These are phyloP conservation scores for Exophiala aquamarina DNA, from an alignment of 2,329 filamentous ascomycete species.

Conservation along the genomic window DNA sequence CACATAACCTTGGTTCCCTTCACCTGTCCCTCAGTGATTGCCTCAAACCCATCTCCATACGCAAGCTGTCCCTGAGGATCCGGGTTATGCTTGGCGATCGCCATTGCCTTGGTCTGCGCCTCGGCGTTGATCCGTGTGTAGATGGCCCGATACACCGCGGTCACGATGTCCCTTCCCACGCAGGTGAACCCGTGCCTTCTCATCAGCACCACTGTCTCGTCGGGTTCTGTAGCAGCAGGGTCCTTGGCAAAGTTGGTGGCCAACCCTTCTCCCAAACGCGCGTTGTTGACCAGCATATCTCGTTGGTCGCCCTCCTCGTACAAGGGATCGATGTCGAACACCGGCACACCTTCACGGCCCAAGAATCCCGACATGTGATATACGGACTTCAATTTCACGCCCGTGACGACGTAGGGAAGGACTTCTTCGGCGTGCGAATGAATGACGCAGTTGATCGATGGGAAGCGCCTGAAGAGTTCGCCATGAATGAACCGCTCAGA, in stretches of 20 bases:
- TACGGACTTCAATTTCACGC: conserved; percentile 41
- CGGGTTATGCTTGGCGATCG: conserved; percentile 4
- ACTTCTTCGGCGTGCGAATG: conserved; percentile 49
- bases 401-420: conserved; percentile 42
- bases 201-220: conserved; percentile 45
- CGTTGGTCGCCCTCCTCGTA: conserved; percentile 31
- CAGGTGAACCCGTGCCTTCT: conserved; percentile 47
- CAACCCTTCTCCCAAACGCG: conserved; percentile 36
- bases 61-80: background rate
- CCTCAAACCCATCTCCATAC: conserved; percentile 11
- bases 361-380: conserved; percentile 49
- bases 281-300: conserved; percentile 41
- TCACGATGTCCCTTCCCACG: conserved; percentile 38
- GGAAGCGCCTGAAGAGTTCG: conserved; percentile 47
- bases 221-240: conserved; percentile 6
- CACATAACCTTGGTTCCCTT: conserved; percentile 17
- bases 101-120: conserved; percentile 42
- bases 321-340: conserved; percentile 35
- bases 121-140: conserved; percentile 48
- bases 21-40: conserved; percentile 18
- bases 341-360: conserved; percentile 31
- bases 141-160: conserved; percentile 44
- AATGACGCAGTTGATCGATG: conserved; percentile 41
- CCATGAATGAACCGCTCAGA: conserved; percentile 50
- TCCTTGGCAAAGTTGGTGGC: conserved; percentile 34